Evolutionary conservation across 2,329 filamentous ascomycete genomes (phyloP).

Genomic region (Aurifilum marmelostoma): DNA sequence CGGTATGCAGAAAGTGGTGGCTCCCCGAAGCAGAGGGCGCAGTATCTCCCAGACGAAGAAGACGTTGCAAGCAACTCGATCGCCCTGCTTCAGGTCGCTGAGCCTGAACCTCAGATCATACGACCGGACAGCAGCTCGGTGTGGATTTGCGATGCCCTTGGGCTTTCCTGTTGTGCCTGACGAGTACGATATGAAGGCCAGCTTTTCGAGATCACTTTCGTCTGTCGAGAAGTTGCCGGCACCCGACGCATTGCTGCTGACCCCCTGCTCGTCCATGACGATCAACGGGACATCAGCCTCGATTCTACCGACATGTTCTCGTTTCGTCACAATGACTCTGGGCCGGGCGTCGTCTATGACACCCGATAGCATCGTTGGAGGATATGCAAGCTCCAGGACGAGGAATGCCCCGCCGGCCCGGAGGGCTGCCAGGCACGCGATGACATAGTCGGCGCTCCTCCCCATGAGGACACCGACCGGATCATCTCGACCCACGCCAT

Average conservation of each 20-base stretch:
- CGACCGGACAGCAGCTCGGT: constrained; percentile 72
- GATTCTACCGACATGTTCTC: constrained; percentile 66
- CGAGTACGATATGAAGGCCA: constrained; percentile 81
- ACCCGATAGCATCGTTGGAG: constrained; percentile 72
- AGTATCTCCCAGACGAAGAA: constrained; percentile 88
- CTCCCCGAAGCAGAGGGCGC: constrained; percentile 74
- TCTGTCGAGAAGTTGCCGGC: constrained; percentile 46
- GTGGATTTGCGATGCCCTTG: constrained; percentile 82
- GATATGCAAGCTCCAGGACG: constrained; percentile 79
- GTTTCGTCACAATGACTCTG: constrained; percentile 70
- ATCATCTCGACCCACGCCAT: constrained; percentile 73
- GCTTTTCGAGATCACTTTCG: constrained; percentile 70
- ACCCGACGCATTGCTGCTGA: constrained; percentile 34
- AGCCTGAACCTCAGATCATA: constrained; percentile 74
- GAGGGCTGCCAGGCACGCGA: constrained; percentile 77
- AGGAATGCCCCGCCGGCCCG: constrained; percentile 80
- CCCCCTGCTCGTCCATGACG: constrained; percentile 58
- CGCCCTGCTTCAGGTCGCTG: constrained; percentile 70
- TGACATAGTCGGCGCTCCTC: constrained; percentile 77
- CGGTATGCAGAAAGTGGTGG: constrained; percentile 74
- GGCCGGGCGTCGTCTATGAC: constrained; percentile 77
- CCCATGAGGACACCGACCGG: constrained; percentile 77
- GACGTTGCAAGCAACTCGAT: constrained; percentile 84
- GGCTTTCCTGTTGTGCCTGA: constrained; percentile 77
- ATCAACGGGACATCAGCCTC: constrained; percentile 66